phyloP scores from a whole-genome alignment of 352 stramenopile species.

The Aphanomyces stellatus region DNA sequence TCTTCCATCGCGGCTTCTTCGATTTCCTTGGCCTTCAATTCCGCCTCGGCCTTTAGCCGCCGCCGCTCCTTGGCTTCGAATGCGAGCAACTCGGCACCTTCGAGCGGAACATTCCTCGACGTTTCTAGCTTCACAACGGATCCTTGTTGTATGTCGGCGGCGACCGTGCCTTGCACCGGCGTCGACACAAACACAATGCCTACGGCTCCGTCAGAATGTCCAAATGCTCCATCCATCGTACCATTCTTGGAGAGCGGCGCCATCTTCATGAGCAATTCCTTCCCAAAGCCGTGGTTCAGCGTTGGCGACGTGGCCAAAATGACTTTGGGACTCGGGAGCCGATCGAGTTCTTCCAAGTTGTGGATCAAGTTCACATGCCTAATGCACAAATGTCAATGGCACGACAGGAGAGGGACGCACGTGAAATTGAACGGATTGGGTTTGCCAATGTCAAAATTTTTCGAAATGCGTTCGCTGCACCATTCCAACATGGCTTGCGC shows the following conservation, averaged over 20 bases:
- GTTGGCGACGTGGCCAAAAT: conserved; percentile 72
- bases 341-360: conserved; percentile 79
- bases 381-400: no score
- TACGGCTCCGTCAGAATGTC: no score
- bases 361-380: conserved; percentile 84
- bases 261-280: conserved; percentile 81
- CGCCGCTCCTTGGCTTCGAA: conserved; percentile 82
- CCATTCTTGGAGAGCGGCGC: conserved; percentile 61
- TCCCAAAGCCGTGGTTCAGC: conserved; percentile 72
- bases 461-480: conserved; percentile 85
- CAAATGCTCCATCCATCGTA: background rate
- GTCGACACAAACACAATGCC: conserved; percentile 74
- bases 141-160: conserved; percentile 37
- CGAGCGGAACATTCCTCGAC: conserved; percentile 28
- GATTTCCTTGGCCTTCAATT: conserved; percentile 83
- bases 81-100: conserved; percentile 77
- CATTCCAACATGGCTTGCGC: conserved; percentile 85
- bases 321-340: conserved; percentile 75
- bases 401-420: no score
- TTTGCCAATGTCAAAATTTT: conserved; percentile 82
- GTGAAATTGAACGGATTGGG: conserved; percentile 87
- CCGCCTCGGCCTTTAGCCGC: conserved; percentile 67
- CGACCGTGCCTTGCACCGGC: conserved; percentile 51
- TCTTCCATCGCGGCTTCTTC: conserved; percentile 86
- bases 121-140: background rate